Evolutionary conservation across 2,329 filamentous ascomycete genomes (phyloP).

Genomic region (Kalaharituber pfeilii): DNA sequence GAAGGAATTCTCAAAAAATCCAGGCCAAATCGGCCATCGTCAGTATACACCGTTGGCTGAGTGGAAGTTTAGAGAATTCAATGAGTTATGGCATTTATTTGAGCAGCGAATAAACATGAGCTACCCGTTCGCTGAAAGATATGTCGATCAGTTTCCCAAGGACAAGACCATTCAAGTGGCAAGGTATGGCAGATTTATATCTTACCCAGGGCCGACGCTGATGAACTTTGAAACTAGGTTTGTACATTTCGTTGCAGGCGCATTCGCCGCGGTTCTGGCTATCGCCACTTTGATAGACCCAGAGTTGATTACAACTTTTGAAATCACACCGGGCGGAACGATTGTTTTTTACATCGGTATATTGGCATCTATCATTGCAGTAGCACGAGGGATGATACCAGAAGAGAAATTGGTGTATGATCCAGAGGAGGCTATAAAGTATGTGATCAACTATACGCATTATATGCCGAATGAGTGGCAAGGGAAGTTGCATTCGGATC

Average conservation of each 20-base stretch:
- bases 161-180: conserved; percentile 76
- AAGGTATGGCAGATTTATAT: conserved; percentile 25
- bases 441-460: conserved; percentile 83
- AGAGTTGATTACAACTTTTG: conserved; percentile 78
- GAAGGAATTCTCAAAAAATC: conserved; percentile 88
- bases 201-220: conserved; percentile 1
- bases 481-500: conserved; percentile 74
- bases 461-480: conserved; percentile 84
- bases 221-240: conserved; percentile 37
- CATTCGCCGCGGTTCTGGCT: conserved; percentile 68
- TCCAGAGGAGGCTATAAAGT: conserved; percentile 70
- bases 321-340: conserved; percentile 74
- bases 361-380: conserved; percentile 65
- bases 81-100: conserved; percentile 85
- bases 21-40: conserved; percentile 66
- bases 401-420: conserved; percentile 83
- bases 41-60: conserved; percentile 85
- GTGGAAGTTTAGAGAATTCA: conserved; percentile 98
- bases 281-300: conserved; percentile 74
- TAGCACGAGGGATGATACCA: conserved; percentile 65
- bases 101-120: conserved; percentile 83
- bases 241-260: conserved; percentile 71
- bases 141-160: conserved; percentile 92
- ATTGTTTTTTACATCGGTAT: conserved; percentile 80
- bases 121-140: conserved; percentile 77